Base-by-base conservation (phyloP, 371 early-diverging fungal genomes). In the Dipsacomyces acuminosporus region DNA sequence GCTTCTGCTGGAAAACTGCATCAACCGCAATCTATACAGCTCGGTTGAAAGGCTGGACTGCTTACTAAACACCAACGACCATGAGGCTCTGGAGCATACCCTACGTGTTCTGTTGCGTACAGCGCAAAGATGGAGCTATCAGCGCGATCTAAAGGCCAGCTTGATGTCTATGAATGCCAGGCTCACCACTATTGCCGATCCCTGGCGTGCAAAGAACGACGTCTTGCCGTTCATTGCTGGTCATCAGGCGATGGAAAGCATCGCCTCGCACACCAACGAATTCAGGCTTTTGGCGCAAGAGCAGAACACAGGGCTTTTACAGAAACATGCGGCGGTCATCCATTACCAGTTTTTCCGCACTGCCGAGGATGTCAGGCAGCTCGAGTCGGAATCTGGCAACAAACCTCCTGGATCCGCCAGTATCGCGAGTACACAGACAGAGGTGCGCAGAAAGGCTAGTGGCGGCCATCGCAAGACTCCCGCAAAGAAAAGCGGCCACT, bases 1-100 rank as follows among this genome's bases (percentile, higher is more conserved):
- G 23, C 72, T 82, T 11, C 72, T 98, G 44, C 86, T 93, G 75
- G 97, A 98, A 63, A 90, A 89, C 62, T 93, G 94, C 65, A 90
- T 95, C 26, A 97, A 94, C 66, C 80, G 97, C 51, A 90, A 88
- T 57, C 78, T 96, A 22, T 98, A 94, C 66, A 87, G 83, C 43
- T 94, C 94, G 8, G 89, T 87, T 41, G 96, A 96, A 20, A 76
- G 85, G 0, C 76, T 96, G 9, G 71, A 71, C 25, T 48, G 51
- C 21, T 47, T 75, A 42, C 59, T 75, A 17, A 63, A 67, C 43
- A 59, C 75, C 22, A 67, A 57, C 51, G 61, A 76, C 34, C 57
- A 55, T 14, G 59, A 58, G 20, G 64, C 76, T 17, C 54, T 76
- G 9, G 76, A 76, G 57, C 36, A 35, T 24, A 64, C 64, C 20